Conservation (phyloP, 345 rosid genomes). For the Citrus sp. region DNA sequence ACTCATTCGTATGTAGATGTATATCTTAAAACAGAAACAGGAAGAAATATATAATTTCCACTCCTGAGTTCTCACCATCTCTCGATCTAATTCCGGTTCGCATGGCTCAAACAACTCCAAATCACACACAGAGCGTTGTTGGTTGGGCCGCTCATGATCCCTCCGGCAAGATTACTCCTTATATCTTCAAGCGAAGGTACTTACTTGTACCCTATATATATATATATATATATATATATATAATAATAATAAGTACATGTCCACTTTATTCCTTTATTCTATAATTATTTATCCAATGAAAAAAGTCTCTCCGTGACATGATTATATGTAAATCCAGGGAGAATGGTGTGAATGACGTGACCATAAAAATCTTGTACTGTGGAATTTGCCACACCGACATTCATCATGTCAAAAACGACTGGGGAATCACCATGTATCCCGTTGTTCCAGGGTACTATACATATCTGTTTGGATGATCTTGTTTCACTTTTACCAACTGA, state of each 20-base stretch:
- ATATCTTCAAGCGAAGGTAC: constrained; percentile 51
- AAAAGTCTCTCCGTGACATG: background rate
- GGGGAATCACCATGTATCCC: constrained; percentile 85
- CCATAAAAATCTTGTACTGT: constrained; percentile 63
- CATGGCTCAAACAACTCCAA: constrained; percentile 49
- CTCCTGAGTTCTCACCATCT: no score
- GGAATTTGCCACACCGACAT: constrained; percentile 87
- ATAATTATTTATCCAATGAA: no score
- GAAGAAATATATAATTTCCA: no score
- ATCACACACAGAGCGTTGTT: constrained; percentile 47
- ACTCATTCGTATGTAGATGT: no score
- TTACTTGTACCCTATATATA: no score
- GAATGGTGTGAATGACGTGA: constrained; percentile 66
- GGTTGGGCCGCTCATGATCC: constrained; percentile 63
- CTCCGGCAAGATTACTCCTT: constrained; percentile 48
- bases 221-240: no score
- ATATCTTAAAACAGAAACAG: no score
- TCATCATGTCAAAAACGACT: constrained; percentile 58
- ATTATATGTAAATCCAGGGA: constrained; percentile 35
- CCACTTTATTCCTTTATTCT: no score
- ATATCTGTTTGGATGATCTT: no score
- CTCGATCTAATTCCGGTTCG: background rate
- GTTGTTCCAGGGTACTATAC: constrained; percentile 66
- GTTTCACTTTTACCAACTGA: background rate
- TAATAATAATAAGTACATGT: background rate